phyloP scores from a whole-genome alignment of 1,284 basidiomycete genomes.

The Trichosporon faecale region DNA sequence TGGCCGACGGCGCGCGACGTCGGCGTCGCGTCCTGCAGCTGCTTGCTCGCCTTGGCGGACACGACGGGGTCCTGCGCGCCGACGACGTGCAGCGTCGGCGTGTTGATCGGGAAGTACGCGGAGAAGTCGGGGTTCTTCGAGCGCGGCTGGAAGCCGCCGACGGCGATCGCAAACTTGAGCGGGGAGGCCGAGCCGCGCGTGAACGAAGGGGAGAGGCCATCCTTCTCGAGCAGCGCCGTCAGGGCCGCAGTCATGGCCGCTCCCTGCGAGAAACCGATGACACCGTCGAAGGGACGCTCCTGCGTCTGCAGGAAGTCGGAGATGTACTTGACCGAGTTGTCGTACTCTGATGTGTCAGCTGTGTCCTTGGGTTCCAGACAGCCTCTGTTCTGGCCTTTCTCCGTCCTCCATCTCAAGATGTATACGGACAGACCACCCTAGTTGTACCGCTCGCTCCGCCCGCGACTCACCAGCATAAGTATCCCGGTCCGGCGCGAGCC shows the following conservation, averaged over 20 bases:
- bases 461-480: conserved; percentile 13
- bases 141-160: conserved; percentile 49
- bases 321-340: conserved; percentile 57
- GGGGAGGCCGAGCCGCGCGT: conserved; percentile 61
- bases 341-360: conserved; percentile 55
- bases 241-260: conserved; percentile 72
- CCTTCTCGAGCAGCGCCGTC: conserved; percentile 61
- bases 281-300: conserved; percentile 57
- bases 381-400: no score
- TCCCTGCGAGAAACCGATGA: conserved; percentile 83
- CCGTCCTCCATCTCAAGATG: no score
- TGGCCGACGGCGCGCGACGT: conserved; percentile 46
- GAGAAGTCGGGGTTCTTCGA: conserved; percentile 54
- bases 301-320: conserved; percentile 51
- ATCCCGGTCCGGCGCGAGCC: conserved; percentile 16
- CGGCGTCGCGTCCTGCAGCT: conserved; percentile 61
- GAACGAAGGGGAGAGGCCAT: conserved; percentile 63
- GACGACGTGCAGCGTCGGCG: conserved; percentile 67
- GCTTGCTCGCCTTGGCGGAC: conserved; percentile 64
- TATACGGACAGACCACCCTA: no score
- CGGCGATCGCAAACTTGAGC: conserved; percentile 65
- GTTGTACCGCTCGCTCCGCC: background rate
- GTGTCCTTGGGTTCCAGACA: background rate
- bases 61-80: conserved; percentile 80
- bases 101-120: conserved; percentile 48